Evolutionary conservation across 2,329 filamentous ascomycete species (phyloP).

Genomic region (Colletotrichum somersetense): DNA sequence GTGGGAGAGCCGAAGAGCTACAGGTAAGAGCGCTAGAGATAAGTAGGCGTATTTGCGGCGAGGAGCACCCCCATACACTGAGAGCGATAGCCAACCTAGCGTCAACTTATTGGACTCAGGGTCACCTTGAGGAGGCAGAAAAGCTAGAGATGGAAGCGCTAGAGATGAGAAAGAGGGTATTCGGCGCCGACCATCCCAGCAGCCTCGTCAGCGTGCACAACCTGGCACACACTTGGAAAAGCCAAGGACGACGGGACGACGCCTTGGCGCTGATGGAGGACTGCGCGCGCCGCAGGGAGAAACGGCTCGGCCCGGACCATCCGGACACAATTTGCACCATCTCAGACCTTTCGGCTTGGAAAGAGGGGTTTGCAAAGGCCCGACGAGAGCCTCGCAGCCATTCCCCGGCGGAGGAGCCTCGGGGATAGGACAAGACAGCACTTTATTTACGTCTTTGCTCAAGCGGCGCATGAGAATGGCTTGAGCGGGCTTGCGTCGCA

Average conservation of each 20-base stretch:
- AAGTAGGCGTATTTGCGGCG: not conserved
- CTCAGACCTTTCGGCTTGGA: not conserved
- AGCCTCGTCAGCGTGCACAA: too few relatives aligned
- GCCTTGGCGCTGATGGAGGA: not conserved
- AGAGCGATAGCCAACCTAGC: not conserved
- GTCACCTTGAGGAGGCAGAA: not conserved
- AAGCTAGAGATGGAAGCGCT: not conserved
- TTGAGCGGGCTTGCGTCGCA: not conserved
- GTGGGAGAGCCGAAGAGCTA: not conserved
- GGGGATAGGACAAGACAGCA: not conserved
- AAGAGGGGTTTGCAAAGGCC: not conserved
- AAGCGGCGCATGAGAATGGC: not conserved
- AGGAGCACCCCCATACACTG: not conserved
- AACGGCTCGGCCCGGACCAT: not conserved
- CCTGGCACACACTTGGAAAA: not conserved
- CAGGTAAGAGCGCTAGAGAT: not conserved
- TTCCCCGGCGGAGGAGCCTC: not conserved
- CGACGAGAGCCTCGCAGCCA: not conserved
- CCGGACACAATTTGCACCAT: not conserved
- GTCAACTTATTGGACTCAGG: not conserved
- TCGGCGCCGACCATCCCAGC: too few relatives aligned
- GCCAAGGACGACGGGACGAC: not conserved
- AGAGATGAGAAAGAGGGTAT: too few relatives aligned
- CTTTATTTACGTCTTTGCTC: not conserved
- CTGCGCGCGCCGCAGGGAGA: not conserved